Base-by-base conservation (phyloP, 495 filamentous ascomycete species). In the Rostrohypoxylon terebratum region DNA sequence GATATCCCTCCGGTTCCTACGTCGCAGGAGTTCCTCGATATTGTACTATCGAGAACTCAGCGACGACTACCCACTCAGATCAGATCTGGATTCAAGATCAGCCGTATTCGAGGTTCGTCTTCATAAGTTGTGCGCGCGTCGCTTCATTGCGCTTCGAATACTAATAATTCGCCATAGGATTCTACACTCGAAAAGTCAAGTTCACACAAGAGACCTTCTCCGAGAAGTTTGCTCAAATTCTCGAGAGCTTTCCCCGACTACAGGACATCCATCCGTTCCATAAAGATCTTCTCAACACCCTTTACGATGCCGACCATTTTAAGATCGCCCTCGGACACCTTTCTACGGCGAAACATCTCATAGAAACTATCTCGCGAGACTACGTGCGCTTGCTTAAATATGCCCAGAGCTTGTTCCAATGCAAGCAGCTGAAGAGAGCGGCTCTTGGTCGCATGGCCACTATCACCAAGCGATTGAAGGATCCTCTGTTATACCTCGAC, bases 291-390 rank as follows among this genome's bases (percentile, higher is more conserved):
- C 80, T 83, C 68, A 84, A 85, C 69, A 94, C 92, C 10, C 85
- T 93, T 9, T 96, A 98, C 84, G 94, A 98, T 89, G 94, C 94
- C 77, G 96, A 98, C 86, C 96, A 98, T 81, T 98, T 98, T 85
- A 88, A 91, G 71, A 98, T 99, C 71, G 96, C 96, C 45, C 90
- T 99, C 10, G 96, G 96, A 20, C 96, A 98, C 77, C 87, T 98
- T 44, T 94, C 93, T 16, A 98, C 96, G 6, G 96, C 96, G 42
- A 98, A 97, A 83, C 92, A 95, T 77, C 85, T 98, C 59, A 97
- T 99, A 60, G 96, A 99, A 85, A 94, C 93, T 66, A 94, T 99
- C 48, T 90, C 93, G 55, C 87, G 96, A 66, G 96, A 99, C 76
- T 99, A 99, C 73, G 60, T 66, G 40, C 63, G 72, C 44, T 54